A percentile compares a stretch with the other conserved stretches of the same genome.
Evolutionary conservation across 2,329 filamentous ascomycete genomes (phyloP).

Genomic region (Aspergillus alliaceus): DNA sequence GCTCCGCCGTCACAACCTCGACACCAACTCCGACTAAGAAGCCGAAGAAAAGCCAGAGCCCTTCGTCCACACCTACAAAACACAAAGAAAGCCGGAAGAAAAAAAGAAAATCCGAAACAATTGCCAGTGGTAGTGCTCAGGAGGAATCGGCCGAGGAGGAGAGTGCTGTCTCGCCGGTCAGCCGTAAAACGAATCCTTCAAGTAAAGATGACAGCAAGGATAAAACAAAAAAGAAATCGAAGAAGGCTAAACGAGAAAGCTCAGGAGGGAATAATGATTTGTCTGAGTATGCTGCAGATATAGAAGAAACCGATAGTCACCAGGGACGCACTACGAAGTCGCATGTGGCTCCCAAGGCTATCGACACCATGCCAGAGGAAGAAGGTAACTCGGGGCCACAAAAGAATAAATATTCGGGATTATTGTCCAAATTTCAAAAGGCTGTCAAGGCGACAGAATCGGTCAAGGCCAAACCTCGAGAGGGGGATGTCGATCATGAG

Average conservation of each 20-base stretch:
- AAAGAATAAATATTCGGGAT: constrained; percentile 36
- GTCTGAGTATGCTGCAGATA: constrained; percentile 28
- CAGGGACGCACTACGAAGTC: not conserved
- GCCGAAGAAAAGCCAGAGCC: constrained; percentile 27
- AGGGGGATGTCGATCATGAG: constrained; percentile 13
- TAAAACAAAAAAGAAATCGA: constrained; percentile 32
- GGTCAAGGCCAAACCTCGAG: constrained; percentile 9
- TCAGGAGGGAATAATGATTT: constrained; percentile 10
- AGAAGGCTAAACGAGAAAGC: constrained; percentile 39
- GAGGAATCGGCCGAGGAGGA: constrained; percentile 27
- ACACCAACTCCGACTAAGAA: constrained; percentile 42
- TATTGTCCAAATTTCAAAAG: constrained; percentile 42
- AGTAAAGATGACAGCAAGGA: constrained; percentile 17
- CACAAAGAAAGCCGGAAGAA: constrained; percentile 34
- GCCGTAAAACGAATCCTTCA: constrained; percentile 27
- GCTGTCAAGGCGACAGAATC: constrained; percentile 27
- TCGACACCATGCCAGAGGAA: constrained; percentile 20
- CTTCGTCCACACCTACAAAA: constrained; percentile 12
- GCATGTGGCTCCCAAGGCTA: constrained; percentile 2
- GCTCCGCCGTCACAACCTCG: constrained; percentile 19
- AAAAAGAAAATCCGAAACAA: constrained; percentile 22
- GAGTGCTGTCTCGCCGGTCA: constrained; percentile 27
- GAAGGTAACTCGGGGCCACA: constrained; percentile 18
- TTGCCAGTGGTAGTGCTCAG: constrained; percentile 33
- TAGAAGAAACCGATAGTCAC: constrained; percentile 14